A percentile compares a stretch with the other conserved stretches of the same genome.
Conservation (phyloP, 768 basidiomycete genomes). For the Chalciporus piperatus region DNA sequence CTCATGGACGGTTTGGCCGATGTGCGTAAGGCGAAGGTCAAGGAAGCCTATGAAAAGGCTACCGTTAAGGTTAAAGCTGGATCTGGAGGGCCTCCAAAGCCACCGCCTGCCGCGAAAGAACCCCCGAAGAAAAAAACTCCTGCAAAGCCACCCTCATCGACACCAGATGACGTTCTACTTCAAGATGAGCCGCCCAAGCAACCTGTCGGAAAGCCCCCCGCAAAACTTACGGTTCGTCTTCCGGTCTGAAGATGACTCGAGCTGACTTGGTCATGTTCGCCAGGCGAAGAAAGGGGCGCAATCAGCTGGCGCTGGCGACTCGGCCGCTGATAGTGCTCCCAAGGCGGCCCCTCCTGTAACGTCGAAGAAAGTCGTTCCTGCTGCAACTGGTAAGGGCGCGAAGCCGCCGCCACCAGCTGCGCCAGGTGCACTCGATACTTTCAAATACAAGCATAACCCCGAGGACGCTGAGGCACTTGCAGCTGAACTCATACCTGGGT, state of each 20-base stretch:
- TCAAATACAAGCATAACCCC: slow-evolving; percentile 87
- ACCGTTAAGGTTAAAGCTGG: slow-evolving; percentile 86
- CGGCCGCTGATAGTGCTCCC: slow-evolving; percentile 9
- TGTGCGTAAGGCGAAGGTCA: slow-evolving; percentile 86
- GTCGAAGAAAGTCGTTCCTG: slow-evolving; percentile 43
- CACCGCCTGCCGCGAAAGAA: slow-evolving; percentile 30
- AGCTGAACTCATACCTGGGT: slow-evolving; percentile 64
- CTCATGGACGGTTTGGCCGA: slow-evolving; percentile 84
- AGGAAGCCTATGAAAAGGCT: slow-evolving; percentile 89
- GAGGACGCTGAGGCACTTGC: slow-evolving; percentile 90
- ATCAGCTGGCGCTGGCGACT: slow-evolving; percentile 32
- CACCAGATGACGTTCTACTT: slow-evolving; percentile 14
- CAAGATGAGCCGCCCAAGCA: slow-evolving; percentile 40
- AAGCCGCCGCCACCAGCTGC: slow-evolving; percentile 51
- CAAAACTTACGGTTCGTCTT: slow-evolving; percentile 40
- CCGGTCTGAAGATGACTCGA: background rate
- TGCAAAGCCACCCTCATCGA: slow-evolving; percentile 29
- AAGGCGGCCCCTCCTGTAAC: slow-evolving; percentile 29
- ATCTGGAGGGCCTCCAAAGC: slow-evolving; percentile 46
- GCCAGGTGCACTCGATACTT: slow-evolving; percentile 64
- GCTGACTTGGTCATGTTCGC: slow-evolving; percentile 2
- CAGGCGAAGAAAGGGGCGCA: slow-evolving; percentile 54
- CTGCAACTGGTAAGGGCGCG: slow-evolving; percentile 38
- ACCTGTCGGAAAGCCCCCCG: slow-evolving; percentile 49
- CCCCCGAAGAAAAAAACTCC: slow-evolving; percentile 37